Evolutionary conservation across 2,329 filamentous ascomycete genomes (phyloP).

Genomic region (Gnomoniopsis sp.): DNA sequence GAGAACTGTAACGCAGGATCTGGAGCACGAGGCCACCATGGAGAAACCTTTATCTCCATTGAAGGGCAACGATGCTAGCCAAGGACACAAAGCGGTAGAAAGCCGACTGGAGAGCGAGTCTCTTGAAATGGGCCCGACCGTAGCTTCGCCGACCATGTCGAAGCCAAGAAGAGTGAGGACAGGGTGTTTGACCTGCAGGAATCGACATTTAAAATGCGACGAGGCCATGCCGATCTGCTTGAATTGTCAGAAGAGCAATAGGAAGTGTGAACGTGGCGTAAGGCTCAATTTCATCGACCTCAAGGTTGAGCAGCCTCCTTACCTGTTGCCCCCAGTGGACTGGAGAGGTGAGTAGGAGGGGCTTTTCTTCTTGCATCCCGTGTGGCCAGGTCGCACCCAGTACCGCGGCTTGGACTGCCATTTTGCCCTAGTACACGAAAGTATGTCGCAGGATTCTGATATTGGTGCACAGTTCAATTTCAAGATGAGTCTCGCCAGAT

Average conservation of each 20-base stretch:
- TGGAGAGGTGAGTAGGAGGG: slow-evolving; percentile 52
- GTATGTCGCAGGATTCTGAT: slow-evolving; percentile 9
- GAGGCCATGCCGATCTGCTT: slow-evolving; percentile 62
- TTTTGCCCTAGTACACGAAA: background rate
- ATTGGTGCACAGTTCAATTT: slow-evolving; percentile 60
- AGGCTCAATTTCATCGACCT: slow-evolving; percentile 90
- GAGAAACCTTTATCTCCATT: background rate
- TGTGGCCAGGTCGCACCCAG: background rate
- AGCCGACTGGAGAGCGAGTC: slow-evolving; percentile 1
- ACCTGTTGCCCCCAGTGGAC: slow-evolving; percentile 58
- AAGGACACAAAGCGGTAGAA: background rate
- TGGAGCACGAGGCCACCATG: background rate
- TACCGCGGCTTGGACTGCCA: background rate
- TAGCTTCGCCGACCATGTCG: background rate
- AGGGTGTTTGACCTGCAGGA: slow-evolving; percentile 85
- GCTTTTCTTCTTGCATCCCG: background rate
- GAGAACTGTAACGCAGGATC: background rate
- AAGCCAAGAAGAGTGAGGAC: slow-evolving; percentile 87
- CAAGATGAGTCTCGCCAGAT: slow-evolving; percentile 86
- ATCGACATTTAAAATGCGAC: slow-evolving; percentile 89
- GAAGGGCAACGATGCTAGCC: background rate
- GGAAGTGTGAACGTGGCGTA: slow-evolving; percentile 81
- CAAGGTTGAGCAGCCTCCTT: slow-evolving; percentile 65
- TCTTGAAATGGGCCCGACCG: background rate
- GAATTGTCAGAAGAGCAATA: slow-evolving; percentile 85